Conservation (phyloP, 768 basidiomycete genomes). For the Hericium alpestre region DNA sequence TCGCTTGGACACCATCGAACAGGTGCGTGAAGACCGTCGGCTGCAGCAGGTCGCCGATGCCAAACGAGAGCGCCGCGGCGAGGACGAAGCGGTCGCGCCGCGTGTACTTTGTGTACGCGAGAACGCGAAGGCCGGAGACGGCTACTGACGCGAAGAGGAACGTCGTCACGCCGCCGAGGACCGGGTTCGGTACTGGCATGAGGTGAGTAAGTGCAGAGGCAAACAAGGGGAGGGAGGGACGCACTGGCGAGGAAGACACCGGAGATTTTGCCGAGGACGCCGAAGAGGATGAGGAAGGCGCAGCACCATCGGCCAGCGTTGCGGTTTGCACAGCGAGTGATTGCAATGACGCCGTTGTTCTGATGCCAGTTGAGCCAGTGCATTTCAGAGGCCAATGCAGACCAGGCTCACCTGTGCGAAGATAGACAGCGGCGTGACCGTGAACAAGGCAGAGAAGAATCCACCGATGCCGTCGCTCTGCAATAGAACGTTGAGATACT, state of each 20-base stretch:
- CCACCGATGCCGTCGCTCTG: conserved; percentile 75
- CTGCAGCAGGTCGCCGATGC: conserved; percentile 61
- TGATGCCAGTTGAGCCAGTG: conserved; percentile 15
- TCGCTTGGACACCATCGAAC: conserved; percentile 53
- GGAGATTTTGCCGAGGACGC: conserved; percentile 70
- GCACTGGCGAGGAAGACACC: conserved; percentile 71
- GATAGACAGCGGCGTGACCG: conserved; percentile 68
- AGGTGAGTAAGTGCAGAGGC: not conserved
- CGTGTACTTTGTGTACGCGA: conserved; percentile 48
- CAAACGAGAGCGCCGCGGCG: conserved; percentile 57
- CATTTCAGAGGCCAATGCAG: not conserved
- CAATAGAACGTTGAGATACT: no score
- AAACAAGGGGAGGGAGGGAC: conserved; percentile 16
- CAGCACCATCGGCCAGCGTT: conserved; percentile 74
- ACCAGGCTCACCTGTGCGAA: conserved; percentile 49
- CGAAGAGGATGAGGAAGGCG: conserved; percentile 68
- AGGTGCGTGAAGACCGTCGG: conserved; percentile 56
- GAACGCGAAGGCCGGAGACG: conserved; percentile 60
- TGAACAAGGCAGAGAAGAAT: conserved; percentile 70
- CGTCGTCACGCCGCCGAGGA: conserved; percentile 78
- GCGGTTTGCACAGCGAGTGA: conserved; percentile 78
- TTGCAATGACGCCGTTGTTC: conserved; percentile 75
- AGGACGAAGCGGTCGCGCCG: conserved; percentile 62
- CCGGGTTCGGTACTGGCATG: conserved; percentile 58
- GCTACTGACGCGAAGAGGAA: conserved; percentile 75